Conservation (phyloP, 2,329 filamentous ascomycete species). For the Cephalotrichum gorgonifer region DNA sequence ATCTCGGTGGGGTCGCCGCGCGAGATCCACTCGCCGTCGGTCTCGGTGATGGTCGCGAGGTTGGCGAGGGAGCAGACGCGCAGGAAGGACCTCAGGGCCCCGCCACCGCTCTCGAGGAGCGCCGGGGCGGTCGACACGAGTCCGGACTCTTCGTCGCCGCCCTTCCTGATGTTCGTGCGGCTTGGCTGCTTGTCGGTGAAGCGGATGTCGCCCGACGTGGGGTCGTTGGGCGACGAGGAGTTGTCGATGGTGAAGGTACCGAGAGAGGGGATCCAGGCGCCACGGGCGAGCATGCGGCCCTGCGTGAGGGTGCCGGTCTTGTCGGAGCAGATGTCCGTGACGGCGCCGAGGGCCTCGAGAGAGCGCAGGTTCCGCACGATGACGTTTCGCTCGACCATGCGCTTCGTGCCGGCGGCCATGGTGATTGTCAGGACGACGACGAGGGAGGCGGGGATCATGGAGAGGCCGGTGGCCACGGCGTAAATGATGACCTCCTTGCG, state of each 20-base stretch:
- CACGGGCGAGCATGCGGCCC: conserved; percentile 53
- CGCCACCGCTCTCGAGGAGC: conserved; percentile 28
- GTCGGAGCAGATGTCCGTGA: conserved; percentile 45
- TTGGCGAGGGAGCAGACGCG: conserved; percentile 48
- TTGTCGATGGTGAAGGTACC: conserved; percentile 48
- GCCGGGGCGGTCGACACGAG: conserved; percentile 15
- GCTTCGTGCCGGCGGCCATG: conserved; percentile 42
- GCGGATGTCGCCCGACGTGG: conserved; percentile 37
- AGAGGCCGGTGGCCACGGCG: conserved; percentile 34
- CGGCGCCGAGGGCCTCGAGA: conserved; percentile 50
- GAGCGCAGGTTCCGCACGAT: conserved; percentile 41
- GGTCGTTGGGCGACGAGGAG: conserved; percentile 45
- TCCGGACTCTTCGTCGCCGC: conserved; percentile 14
- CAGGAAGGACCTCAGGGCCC: conserved; percentile 40
- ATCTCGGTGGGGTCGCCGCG: conserved; percentile 61
- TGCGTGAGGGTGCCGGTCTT: conserved; percentile 52
- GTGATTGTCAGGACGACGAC: conserved; percentile 46
- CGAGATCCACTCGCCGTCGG: conserved; percentile 42
- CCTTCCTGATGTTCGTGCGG: conserved; percentile 26
- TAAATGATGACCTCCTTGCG: conserved; percentile 50
- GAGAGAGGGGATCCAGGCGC: conserved; percentile 46
- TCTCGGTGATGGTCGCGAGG: conserved; percentile 35
- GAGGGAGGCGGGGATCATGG: conserved; percentile 41
- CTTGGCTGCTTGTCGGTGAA: conserved; percentile 25
- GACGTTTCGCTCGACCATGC: conserved; percentile 41